Base-by-base conservation (phyloP, 2,329 filamentous ascomycete genomes). In the Verticillium albo-atrum region DNA sequence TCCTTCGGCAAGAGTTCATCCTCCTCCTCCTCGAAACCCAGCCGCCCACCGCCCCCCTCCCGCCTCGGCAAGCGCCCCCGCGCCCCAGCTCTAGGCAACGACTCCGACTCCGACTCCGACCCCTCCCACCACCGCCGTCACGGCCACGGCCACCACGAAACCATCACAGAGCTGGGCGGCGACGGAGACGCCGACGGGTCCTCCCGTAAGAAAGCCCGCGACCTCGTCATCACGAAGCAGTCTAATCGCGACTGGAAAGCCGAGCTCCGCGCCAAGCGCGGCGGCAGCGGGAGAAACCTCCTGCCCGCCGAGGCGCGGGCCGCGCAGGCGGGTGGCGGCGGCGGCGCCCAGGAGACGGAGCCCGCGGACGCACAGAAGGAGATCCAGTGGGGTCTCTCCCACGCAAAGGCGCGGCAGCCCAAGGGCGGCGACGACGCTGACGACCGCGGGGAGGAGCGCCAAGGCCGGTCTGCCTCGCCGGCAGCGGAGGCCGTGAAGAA, bases 241-340 rank as follows among this genome's bases (percentile, higher is more conserved):
- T 74, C 76, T 63, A 90, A 89, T 71, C 78, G 81, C 57, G 83
- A 89, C 74, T 89, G 86, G 86, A 79, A 81, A 66, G 77, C 80
- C 60, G 83, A 86, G 60, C 74, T 76, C 62, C 77, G 77, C 63
- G 79, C 79, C 62, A 72, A 74, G 62, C 69, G 70, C 37, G 75
- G 75, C 60, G 75, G 81, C 64, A 75, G 81, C 64, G 57, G 54
- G 27, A 86, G 79, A 71, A 87, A 84, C 69, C 70, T 82, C 15
- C 74, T 88, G n/a, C 85, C 84, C n/a, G 52, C 61, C 6, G 83
- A 83, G 62, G 83, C 82, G 47, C 79, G 81, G 62, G 78, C 77
- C 63, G 72, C 76, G 62, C 76, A 75, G 64, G 77, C 75, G 66
- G 77, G 69, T 54, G 66, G 62, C 6, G 58, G 37, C 4, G 35